phyloP scores from a whole-genome alignment of 23 red algal species.

The Agarophyton chilense region DNA sequence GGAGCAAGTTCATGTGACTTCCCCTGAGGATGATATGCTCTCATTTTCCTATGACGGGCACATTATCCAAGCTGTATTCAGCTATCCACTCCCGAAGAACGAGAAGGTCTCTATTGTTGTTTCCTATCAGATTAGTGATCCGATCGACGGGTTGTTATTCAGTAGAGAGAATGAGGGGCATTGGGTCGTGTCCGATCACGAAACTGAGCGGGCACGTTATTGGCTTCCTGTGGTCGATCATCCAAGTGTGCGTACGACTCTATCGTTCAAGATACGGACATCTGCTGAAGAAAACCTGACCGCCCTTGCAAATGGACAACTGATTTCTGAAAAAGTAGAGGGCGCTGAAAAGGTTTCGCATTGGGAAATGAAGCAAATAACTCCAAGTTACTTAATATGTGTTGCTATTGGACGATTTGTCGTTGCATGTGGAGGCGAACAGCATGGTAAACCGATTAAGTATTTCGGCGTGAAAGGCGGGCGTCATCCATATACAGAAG shows the following conservation, averaged over 20 bases:
- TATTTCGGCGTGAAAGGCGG: conserved; percentile 54
- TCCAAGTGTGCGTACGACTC: conserved; percentile 63
- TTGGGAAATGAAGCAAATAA: conserved; percentile 69
- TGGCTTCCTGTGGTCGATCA: conserved; percentile 84
- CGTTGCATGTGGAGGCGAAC: conserved; percentile 49
- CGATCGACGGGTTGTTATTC: conserved; percentile 67
- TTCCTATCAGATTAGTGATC: conserved; percentile 50
- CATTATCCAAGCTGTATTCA: conserved; percentile 57
- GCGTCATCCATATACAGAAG: conserved; percentile 47
- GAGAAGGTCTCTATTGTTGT: conserved; percentile 44
- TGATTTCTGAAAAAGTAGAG: conserved; percentile 3
- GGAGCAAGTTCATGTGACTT: conserved; percentile 41
- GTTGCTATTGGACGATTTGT: conserved; percentile 68
- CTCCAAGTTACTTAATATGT: conserved; percentile 74
- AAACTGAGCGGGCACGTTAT: conserved; percentile 80
- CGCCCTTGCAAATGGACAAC: conserved; percentile 62
- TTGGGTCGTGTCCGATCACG: conserved; percentile 72
- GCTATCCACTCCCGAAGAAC: conserved; percentile 9
- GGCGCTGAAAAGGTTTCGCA: conserved; percentile 15
- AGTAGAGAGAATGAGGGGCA: conserved; percentile 26
- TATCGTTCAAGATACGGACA: conserved; percentile 53
- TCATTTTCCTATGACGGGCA: conserved; percentile 68
- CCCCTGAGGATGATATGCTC: conserved; percentile 37
- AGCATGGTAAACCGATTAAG: conserved; percentile 58
- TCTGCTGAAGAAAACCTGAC: conserved; percentile 59